These are phyloP conservation scores for Rhodotorula sphaerocarpa DNA, from an alignment of 768 basidiomycete genomes.

Conservation along the genomic window DNA sequence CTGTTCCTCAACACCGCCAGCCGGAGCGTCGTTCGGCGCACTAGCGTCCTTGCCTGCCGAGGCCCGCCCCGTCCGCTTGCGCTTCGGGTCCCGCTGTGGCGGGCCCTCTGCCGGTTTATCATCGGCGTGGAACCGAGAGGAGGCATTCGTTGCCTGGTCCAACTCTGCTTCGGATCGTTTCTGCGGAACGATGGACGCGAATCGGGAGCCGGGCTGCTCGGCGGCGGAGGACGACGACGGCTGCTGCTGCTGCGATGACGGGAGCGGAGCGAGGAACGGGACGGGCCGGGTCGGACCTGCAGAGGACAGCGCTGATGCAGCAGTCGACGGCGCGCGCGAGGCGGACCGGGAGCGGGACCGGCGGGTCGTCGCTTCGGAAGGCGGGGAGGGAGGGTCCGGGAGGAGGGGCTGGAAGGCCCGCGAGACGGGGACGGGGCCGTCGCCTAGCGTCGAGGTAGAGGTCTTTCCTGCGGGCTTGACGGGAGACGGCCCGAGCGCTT, in stretches of 20 bases:
- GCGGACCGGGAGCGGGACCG: background rate
- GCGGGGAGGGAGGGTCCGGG: background rate
- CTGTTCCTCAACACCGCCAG: no score
- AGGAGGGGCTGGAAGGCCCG: slow-evolving; percentile 19
- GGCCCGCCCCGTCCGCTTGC: background rate
- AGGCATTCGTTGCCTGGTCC: background rate
- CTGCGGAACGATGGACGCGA: background rate
- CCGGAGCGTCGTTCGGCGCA: no score
- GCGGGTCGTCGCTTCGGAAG: background rate
- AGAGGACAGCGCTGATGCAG: no score
- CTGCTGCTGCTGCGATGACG: no score
- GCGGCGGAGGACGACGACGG: no score
- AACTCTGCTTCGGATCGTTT: background rate
- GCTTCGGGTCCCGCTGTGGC: slow-evolving; percentile 11
- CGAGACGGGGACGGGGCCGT: background rate
- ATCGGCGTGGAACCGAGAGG: slow-evolving; percentile 18
- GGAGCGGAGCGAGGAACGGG: no score
- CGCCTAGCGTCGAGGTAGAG: background rate
- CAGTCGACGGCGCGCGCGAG: background rate
- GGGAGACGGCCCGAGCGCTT: slow-evolving; percentile 30
- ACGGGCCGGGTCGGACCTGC: no score
- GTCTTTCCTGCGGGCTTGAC: slow-evolving; percentile 25
- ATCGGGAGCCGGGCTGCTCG: no score
- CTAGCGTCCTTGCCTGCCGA: background rate
- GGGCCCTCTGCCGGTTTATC: no score